Evolutionary conservation across 805 yeast species (phyloP), one percentile per base, ranked within the genome.

Genomic region (Tetrapisispora arboricola): DNA sequence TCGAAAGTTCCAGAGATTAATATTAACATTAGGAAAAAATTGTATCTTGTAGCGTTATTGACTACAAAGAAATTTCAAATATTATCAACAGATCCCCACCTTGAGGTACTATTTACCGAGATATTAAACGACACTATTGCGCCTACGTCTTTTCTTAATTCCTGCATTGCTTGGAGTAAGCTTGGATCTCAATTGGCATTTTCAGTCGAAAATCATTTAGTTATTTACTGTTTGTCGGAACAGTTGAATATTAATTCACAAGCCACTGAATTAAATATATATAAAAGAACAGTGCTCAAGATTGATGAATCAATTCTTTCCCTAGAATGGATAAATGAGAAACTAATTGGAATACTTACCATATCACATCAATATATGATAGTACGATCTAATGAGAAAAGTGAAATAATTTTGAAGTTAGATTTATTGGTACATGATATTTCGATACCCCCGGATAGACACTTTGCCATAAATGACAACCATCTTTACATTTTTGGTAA

Each of bases 321-420:
- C 1, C 16, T 54, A n/a, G 38, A 49, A 25, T 60, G 63, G 63
- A 38, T 60, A 6, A 40, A 47, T 12, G 39, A 45, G 9, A 32
- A 46, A 10, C 32, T 55, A 13, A 6, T 60, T 4, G 49, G 51
- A 6, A 16, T 55, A 3, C 34, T 60, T 15, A 56, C 63, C 3
- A 40, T 49, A 4, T 60, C 64, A 4, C 55, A 54, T 36, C 53
- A 53, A 38, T 44, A 55, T 31, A 30, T 59, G 6, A 31, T 60
- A 10, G 38, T 55, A 7, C 44, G 49, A 19, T 26, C 38, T 6
- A 36, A 49, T 18, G 43, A 44, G 17, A 37, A 43, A 10, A 20
- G 18, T 5, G 13, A 20, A 2, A 16, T 36, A 3, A 24, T 46
- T 7, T 43, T 50, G 2, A 48, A 39, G 3, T 35, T 57, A 16